Conservation (phyloP, 1,284 basidiomycete genomes). For the Ganoderma boninense region DNA sequence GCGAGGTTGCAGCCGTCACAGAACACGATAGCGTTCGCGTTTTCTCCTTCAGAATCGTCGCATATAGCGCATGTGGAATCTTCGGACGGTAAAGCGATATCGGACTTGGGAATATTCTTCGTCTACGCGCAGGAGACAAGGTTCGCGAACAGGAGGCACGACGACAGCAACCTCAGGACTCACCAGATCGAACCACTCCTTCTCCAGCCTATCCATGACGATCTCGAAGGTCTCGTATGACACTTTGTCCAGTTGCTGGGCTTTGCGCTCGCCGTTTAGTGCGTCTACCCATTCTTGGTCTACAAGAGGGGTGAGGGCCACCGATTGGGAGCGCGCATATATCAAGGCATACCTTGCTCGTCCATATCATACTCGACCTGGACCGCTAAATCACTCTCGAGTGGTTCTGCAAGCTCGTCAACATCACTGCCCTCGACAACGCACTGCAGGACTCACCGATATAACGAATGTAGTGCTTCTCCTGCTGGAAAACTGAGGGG, state of each 20-base stretch:
- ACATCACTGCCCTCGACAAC: background rate
- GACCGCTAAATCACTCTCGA: slow-evolving; percentile 90
- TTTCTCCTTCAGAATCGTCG: slow-evolving; percentile 98
- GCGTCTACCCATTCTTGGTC: slow-evolving; percentile 96
- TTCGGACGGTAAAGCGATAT: slow-evolving; percentile 85
- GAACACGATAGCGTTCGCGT: slow-evolving; percentile 98
- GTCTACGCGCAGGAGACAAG: slow-evolving; percentile 59
- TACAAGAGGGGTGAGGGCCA: slow-evolving; percentile 40
- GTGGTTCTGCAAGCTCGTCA: slow-evolving; percentile 69
- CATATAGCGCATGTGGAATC: slow-evolving; percentile 97
- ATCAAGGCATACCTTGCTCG: slow-evolving; percentile 87
- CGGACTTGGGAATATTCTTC: slow-evolving; percentile 89
- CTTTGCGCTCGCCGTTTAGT: slow-evolving; percentile 85
- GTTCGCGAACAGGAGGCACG: slow-evolving; percentile 12
- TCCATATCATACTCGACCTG: slow-evolving; percentile 99
- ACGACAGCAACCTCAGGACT: slow-evolving; percentile 34
- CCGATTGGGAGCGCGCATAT: too few species aligned
- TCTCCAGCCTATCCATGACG: slow-evolving; percentile 96
- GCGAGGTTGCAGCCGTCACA: slow-evolving; percentile 99
- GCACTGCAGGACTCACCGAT: slow-evolving; percentile 66
- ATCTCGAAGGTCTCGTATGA: slow-evolving; percentile 94
- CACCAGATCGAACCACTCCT: slow-evolving; percentile 98
- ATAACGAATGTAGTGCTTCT: slow-evolving; percentile 90
- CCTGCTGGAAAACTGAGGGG: slow-evolving; percentile 76
- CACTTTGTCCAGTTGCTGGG: slow-evolving; percentile 78